A percentile compares a stretch with the other conserved stretches of the same genome.
Evolutionary conservation across 2,329 filamentous ascomycete genomes (phyloP).

Genomic region (Colletotrichum coccodes): DNA sequence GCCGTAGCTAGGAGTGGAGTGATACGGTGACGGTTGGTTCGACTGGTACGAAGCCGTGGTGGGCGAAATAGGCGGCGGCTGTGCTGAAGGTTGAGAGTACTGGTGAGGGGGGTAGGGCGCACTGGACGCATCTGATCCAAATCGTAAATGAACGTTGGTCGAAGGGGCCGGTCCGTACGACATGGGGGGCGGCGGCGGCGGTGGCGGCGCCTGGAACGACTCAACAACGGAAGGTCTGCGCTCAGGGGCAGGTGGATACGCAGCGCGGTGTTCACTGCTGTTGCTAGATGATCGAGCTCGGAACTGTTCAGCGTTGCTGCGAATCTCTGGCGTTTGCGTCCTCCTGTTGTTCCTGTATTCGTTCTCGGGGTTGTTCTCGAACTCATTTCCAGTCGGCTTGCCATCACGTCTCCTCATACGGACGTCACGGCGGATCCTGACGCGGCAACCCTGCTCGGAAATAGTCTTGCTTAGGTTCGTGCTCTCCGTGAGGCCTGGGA

Average conservation of each 20-base stretch:
- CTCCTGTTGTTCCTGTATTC: constrained; percentile 58
- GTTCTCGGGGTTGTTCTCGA: constrained; percentile 70
- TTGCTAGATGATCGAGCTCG: constrained; percentile 71
- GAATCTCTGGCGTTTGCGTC: constrained; percentile 35
- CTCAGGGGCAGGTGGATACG: constrained; percentile 48
- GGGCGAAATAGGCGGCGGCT: constrained; percentile 46
- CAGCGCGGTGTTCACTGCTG: constrained; percentile 60
- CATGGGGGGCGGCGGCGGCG: constrained; percentile 44
- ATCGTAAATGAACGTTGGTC: constrained; percentile 44
- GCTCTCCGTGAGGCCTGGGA: constrained; percentile 91
- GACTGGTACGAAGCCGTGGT: constrained; percentile 44
- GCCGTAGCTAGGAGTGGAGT: constrained; percentile 51
- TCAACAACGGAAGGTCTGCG: constrained; percentile 61
- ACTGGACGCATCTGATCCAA: constrained; percentile 47
- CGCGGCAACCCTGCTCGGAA: constrained; percentile 95
- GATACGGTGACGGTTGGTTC: constrained; percentile 52
- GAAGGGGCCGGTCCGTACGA: constrained; percentile 42
- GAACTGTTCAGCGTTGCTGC: constrained; percentile 34
- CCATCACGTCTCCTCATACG: constrained; percentile 87
- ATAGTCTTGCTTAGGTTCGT: constrained; percentile 89
- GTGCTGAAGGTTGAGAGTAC: constrained; percentile 40
- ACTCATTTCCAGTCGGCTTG: constrained; percentile 65
- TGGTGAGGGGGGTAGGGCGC: constrained; percentile 50
- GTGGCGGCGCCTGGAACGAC: constrained; percentile 50
- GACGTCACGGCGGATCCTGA: constrained; percentile 93